Conservation (phyloP, 2,329 filamentous ascomycete species). For the Colletotrichum chlorophyti region DNA sequence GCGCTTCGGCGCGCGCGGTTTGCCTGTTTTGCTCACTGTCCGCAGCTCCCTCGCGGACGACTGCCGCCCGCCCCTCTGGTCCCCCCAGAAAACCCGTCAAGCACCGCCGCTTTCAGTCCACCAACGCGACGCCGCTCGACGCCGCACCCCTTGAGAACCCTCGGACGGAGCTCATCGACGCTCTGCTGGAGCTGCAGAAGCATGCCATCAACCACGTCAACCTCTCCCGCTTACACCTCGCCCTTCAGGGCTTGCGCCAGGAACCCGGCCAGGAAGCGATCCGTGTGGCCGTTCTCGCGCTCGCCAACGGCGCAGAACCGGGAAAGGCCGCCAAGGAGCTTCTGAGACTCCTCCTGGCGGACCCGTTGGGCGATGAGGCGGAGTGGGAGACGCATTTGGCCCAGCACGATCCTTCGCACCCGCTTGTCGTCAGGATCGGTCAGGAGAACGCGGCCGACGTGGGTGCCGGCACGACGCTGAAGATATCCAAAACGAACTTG, state of each 20-base stretch:
- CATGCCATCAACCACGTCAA: constrained; percentile 68
- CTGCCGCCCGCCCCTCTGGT: background rate
- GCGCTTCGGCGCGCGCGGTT: constrained; percentile 13
- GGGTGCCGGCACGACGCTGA: constrained; percentile 3
- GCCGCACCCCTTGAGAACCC: constrained; percentile 35
- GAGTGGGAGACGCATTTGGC: constrained; percentile 72
- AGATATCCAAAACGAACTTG: constrained; percentile 40
- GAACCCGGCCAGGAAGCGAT: constrained; percentile 62
- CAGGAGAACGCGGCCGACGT: constrained; percentile 14
- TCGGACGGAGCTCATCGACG: constrained; percentile 62
- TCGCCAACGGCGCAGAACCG: constrained; percentile 46
- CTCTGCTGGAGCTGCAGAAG: constrained; percentile 66
- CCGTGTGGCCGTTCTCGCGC: constrained; percentile 63
- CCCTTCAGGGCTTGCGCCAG: constrained; percentile 68
- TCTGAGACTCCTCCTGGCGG: constrained; percentile 72
- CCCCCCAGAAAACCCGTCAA: background rate
- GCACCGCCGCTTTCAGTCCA: constrained; percentile 19
- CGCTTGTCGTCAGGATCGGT: constrained; percentile 64
- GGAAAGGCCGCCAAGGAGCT: constrained; percentile 66
- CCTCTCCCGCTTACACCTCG: constrained; percentile 74
- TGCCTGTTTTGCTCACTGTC: constrained; percentile 31
- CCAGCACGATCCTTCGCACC: constrained; percentile 55
- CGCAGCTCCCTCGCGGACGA: constrained; percentile 2
- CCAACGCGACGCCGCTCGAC: background rate
- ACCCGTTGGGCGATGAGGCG: constrained; percentile 68